Evolutionary conservation across 1,284 basidiomycete species (phyloP).

Genomic region (Rhodotorula glutinis): DNA sequence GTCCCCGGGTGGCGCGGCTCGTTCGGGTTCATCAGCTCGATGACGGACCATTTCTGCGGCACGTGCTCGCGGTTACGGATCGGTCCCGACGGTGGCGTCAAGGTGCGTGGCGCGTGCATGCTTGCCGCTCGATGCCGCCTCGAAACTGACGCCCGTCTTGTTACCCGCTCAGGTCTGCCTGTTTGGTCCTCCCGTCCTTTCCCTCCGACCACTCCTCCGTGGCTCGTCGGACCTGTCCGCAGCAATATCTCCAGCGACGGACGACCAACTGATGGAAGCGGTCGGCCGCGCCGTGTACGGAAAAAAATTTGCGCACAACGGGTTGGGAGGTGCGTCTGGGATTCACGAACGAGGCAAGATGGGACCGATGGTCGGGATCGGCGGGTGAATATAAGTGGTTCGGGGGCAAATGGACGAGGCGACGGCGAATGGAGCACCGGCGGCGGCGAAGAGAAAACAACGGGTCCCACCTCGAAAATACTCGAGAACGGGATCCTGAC

Average conservation of each 20-base stretch:
- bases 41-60: constrained; percentile 87
- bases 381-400: constrained; percentile 51
- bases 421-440: background rate
- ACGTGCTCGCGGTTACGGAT: constrained; percentile 79
- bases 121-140: constrained; percentile 13
- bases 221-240: constrained; percentile 47
- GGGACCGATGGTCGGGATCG: constrained; percentile 85
- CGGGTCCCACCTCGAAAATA: no score
- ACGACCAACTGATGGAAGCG: constrained; percentile 61
- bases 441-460: no score
- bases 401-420: background rate
- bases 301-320: constrained; percentile 77
- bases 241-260: constrained; percentile 50
- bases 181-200: constrained; percentile 79
- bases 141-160: no score
- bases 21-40: constrained; percentile 84
- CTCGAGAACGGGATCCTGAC: background rate
- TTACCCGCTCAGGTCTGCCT: constrained; percentile 64
- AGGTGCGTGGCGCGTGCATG: constrained; percentile 54
- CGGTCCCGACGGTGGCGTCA: constrained; percentile 84
- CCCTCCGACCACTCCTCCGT: constrained; percentile 71
- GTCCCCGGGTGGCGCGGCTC: constrained; percentile 69
- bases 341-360: constrained; percentile 55
- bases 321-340: constrained; percentile 77
- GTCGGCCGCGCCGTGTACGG: constrained; percentile 65